These are phyloP conservation scores for Epichloe uncinata DNA, from an alignment of 2,329 filamentous ascomycete genomes.

Conservation along the genomic window DNA sequence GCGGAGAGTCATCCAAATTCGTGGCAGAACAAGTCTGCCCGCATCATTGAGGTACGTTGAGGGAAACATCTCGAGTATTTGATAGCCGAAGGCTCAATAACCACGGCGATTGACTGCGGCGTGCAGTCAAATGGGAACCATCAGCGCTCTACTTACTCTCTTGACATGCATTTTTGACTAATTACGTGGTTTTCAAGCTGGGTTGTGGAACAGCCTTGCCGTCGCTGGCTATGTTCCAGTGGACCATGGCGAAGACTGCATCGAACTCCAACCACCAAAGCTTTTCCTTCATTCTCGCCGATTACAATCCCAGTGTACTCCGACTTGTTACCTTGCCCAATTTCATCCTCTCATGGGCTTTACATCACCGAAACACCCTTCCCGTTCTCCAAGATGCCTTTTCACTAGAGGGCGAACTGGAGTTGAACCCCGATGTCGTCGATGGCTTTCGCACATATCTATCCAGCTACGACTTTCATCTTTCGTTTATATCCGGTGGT, in stretches of 20 bases:
- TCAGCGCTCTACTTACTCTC: background rate
- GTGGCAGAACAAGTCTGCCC: slow-evolving; percentile 22
- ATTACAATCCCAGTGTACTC: slow-evolving; percentile 70
- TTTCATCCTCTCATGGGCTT: slow-evolving; percentile 56
- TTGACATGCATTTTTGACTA: slow-evolving; percentile 3
- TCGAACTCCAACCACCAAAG: slow-evolving; percentile 17
- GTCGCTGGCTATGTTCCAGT: slow-evolving; percentile 57
- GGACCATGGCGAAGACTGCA: slow-evolving; percentile 25
- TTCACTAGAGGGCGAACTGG: slow-evolving; percentile 45
- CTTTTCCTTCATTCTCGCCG: slow-evolving; percentile 54
- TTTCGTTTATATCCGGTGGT: slow-evolving; percentile 60
- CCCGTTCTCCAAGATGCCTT: slow-evolving; percentile 32
- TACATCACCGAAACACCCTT: slow-evolving; percentile 25
- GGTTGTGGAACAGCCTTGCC: slow-evolving; percentile 70
- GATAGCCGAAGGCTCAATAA: too few relatives aligned
- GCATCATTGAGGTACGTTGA: slow-evolving; percentile 40
- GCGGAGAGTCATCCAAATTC: slow-evolving; percentile 23
- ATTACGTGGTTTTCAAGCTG: slow-evolving; percentile 34
- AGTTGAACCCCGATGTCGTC: slow-evolving; percentile 45
- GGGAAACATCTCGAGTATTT: background rate
- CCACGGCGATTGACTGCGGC: too few relatives aligned
- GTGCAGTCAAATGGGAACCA: background rate
- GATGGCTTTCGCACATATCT: slow-evolving; percentile 45
- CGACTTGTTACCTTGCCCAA: slow-evolving; percentile 71
- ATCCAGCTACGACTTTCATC: slow-evolving; percentile 30